A percentile compares a stretch with the other conserved stretches of the same genome.
Evolutionary conservation across 2,329 filamentous ascomycete genomes (phyloP).

Genomic region (Madurella mycetomatis): DNA sequence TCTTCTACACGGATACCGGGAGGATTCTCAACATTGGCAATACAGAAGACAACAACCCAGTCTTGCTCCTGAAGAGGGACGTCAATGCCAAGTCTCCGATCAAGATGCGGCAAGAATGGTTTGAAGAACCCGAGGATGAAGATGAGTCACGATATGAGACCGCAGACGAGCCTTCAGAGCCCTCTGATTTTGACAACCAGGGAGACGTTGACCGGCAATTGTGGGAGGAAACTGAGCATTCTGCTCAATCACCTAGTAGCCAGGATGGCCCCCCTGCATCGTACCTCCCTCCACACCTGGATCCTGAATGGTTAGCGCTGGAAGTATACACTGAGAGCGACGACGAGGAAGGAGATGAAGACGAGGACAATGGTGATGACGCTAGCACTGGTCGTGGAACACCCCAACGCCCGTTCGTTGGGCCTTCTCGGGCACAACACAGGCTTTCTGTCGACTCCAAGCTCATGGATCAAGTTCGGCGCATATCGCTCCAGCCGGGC

Average conservation of each 20-base stretch:
- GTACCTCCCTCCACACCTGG: slow-evolving; percentile 68
- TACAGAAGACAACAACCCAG: slow-evolving; percentile 63
- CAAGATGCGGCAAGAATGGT: slow-evolving; percentile 29
- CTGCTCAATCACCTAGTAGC: slow-evolving; percentile 4
- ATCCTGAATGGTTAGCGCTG: slow-evolving; percentile 87
- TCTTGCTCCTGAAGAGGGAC: slow-evolving; percentile 71
- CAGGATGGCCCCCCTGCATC: slow-evolving; percentile 34
- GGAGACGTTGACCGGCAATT: slow-evolving; percentile 46
- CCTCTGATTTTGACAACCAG: slow-evolving; percentile 35
- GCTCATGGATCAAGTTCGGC: slow-evolving; percentile 39
- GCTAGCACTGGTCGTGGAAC: slow-evolving; percentile 25
- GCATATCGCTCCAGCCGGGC: slow-evolving; percentile 32
- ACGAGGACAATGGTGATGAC: slow-evolving; percentile 16
- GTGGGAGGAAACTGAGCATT: slow-evolving; percentile 31
- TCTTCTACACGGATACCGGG: slow-evolving; percentile 89
- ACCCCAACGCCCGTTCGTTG: not conserved
- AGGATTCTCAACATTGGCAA: slow-evolving; percentile 76
- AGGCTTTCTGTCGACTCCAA: slow-evolving; percentile 35
- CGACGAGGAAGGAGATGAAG: slow-evolving; percentile 37
- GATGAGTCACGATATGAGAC: slow-evolving; percentile 13
- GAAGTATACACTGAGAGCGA: slow-evolving; percentile 71
- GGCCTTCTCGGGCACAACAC: not conserved
- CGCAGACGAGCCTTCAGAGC: slow-evolving; percentile 21
- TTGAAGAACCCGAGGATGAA: slow-evolving; percentile 12
- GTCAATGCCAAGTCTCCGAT: slow-evolving; percentile 57